Base-by-base conservation (phyloP, 495 filamentous ascomycete genomes). In the Xylaria palmicola region DNA sequence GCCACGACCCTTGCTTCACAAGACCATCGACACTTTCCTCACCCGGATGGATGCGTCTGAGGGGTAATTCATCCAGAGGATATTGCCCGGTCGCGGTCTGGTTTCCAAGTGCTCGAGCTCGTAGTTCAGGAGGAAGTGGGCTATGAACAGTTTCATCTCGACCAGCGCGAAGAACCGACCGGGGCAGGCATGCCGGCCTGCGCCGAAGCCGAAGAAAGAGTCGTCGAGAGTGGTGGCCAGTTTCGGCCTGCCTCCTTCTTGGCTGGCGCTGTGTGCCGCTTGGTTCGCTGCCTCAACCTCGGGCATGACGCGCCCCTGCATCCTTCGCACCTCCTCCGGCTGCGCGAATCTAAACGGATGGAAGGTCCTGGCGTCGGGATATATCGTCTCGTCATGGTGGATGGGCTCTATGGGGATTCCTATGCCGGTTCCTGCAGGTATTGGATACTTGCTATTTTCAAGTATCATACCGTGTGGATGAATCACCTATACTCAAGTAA, bases 131-230 rank as follows among this genome's bases (percentile, higher is more conserved):
- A 79, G 19, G 0, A 76, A 26, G 40, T 75, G 62, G 3, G 66
- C 72, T 26, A 79, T 27, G 19, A 74, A 62, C 12, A 74, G 40
- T 68, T 77, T 77, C 7, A 79, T 51, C 62, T 77, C 75, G 40
- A 65, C 57, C 4, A 68, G 43, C 4, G 72, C 75, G 47, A 77
- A 75, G 67, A 77, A 76, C 2, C 75, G 65, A 1, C 76, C 75
- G 1, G 75, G 75, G 52, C 76, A 76, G 3, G 71, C 60, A 26
- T 69, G 59, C 2, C 64, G 53, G 19, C 69, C 65, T 36, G 65
- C 62, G 12, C 72, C 72, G 60, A 75, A 75, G 0, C 64, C 62
- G 6, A 74, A 43, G 44, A 62, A 73, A 1, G 67, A 58, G 17
- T 50, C 58, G 59, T 68, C 69, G 12, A 67, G 66, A 4, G 59